These are phyloP conservation scores for Botrytis fabae DNA, from an alignment of 2,329 filamentous ascomycete species.

Conservation along the genomic window DNA sequence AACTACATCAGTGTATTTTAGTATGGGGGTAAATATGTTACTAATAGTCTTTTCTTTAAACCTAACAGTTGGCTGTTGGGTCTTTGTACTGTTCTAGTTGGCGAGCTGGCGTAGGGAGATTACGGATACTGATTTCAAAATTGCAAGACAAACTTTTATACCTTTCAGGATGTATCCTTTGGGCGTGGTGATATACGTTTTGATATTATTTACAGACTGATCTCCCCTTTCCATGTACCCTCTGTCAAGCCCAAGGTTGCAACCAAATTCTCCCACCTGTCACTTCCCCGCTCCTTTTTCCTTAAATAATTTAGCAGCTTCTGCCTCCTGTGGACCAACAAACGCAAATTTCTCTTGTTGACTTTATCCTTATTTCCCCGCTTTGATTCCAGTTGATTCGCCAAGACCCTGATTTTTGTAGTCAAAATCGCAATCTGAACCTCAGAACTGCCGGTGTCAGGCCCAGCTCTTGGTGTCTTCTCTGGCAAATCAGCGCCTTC, in stretches of 20 bases:
- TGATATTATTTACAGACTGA: slow-evolving; percentile 58
- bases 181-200: slow-evolving; percentile 34
- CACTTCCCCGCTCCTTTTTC: slow-evolving; percentile 85
- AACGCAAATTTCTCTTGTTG: slow-evolving; percentile 85
- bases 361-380: slow-evolving; percentile 82
- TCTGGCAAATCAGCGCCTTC: slow-evolving; percentile 31
- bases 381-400: slow-evolving; percentile 66
- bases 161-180: slow-evolving; percentile 6
- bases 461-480: slow-evolving; percentile 70
- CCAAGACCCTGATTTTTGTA: slow-evolving; percentile 83
- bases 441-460: slow-evolving; percentile 91
- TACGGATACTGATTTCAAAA: slow-evolving; percentile 29
- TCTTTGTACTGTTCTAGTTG: slow-evolving; percentile 35
- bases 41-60: slow-evolving; percentile 27
- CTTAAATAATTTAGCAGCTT: slow-evolving; percentile 85
- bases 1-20: slow-evolving; percentile 99
- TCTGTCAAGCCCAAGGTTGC: slow-evolving; percentile 82
- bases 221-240: slow-evolving; percentile 88
- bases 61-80: slow-evolving; percentile 23
- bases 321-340: slow-evolving; percentile 86
- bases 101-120: slow-evolving; percentile 37
- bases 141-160: slow-evolving; percentile 37
- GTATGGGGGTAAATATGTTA: slow-evolving; percentile 25
- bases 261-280: slow-evolving; percentile 84
- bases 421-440: slow-evolving; percentile 98